These are phyloP conservation scores for Cyclotella sp. DNA, from an alignment of 108 stramenopile species.

Conservation along the genomic window DNA sequence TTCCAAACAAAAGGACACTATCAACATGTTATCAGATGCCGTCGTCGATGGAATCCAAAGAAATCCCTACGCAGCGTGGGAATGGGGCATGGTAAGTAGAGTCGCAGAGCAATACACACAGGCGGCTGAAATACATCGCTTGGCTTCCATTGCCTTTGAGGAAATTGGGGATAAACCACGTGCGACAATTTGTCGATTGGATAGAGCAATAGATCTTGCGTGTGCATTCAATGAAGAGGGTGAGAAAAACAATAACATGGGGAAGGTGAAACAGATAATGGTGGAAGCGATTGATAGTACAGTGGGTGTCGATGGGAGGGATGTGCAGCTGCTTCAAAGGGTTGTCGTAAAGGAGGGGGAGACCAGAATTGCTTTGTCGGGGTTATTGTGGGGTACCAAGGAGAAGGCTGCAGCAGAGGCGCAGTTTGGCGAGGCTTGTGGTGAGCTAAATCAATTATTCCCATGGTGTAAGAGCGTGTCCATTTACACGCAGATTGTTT, in stretches of 20 bases:
- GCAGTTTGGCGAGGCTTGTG: slow-evolving; percentile 67
- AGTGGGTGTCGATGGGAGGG: slow-evolving; percentile 64
- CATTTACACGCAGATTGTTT: not conserved
- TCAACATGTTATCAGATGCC: slow-evolving; percentile 12
- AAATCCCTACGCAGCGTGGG: slow-evolving; percentile 87
- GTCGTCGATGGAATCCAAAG: slow-evolving; percentile 62
- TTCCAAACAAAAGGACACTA: not conserved
- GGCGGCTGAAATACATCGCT: slow-evolving; percentile 56
- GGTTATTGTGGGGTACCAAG: slow-evolving; percentile 62
- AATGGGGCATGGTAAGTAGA: slow-evolving; percentile 79
- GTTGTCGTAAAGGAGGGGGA: slow-evolving; percentile 87
- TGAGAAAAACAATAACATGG: slow-evolving; percentile 10
- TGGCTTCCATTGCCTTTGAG: slow-evolving; percentile 67
- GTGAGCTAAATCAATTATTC: not conserved
- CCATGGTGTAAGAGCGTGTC: not conserved
- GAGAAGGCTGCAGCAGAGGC: slow-evolving; percentile 64
- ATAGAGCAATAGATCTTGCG: slow-evolving; percentile 81
- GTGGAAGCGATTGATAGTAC: slow-evolving; percentile 59
- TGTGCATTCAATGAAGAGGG: slow-evolving; percentile 22
- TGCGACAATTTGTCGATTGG: slow-evolving; percentile 64
- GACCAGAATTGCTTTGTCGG: slow-evolving; percentile 73
- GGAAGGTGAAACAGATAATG: slow-evolving; percentile 38
- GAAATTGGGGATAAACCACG: slow-evolving; percentile 76
- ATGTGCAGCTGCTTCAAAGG: slow-evolving; percentile 75
- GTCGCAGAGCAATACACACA: slow-evolving; percentile 38